Conservation (phyloP, 2,329 filamentous ascomycete genomes). For the Graphilbum ipis-grandicollis region DNA sequence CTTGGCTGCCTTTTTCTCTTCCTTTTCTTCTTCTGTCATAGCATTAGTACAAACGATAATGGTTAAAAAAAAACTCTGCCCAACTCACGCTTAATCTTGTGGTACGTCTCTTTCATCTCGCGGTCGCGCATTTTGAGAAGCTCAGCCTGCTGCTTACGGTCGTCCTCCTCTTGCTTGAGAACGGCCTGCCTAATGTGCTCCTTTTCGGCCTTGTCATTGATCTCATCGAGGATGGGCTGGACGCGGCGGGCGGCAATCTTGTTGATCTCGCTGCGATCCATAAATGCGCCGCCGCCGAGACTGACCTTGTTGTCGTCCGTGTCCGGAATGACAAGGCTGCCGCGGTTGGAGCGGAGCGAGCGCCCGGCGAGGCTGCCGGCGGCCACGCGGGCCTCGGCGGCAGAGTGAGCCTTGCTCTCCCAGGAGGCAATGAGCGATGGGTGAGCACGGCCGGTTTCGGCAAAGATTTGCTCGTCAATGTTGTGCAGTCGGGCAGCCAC, state of each 20-base stretch:
- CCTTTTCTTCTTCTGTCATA: slow-evolving; percentile 28
- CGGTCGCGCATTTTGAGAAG: slow-evolving; percentile 30
- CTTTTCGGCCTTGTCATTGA: slow-evolving; percentile 59
- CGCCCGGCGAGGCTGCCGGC: slow-evolving; percentile 32
- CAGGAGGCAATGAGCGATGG: slow-evolving; percentile 55
- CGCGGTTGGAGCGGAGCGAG: too few species aligned
- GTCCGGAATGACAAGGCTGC: neutral
- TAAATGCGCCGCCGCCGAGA: slow-evolving; percentile 65
- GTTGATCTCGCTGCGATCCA: slow-evolving; percentile 64
- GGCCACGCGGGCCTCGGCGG: slow-evolving; percentile 49
- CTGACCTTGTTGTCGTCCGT: slow-evolving; percentile 30
- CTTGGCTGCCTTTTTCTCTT: slow-evolving; percentile 21
- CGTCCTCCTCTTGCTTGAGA: slow-evolving; percentile 43
- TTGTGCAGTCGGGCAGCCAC: slow-evolving; percentile 62
- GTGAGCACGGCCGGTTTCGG: slow-evolving; percentile 57
- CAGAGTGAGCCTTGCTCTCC: slow-evolving; percentile 58
- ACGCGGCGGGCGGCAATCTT: slow-evolving; percentile 60
- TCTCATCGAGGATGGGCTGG: slow-evolving; percentile 72
- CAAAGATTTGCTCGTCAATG: slow-evolving; percentile 68
- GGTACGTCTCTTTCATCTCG: slow-evolving; percentile 34
- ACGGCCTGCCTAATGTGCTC: slow-evolving; percentile 51
- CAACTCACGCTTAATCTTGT: slow-evolving; percentile 40
- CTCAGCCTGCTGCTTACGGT: slow-evolving; percentile 18
- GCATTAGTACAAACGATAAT: too few species aligned
- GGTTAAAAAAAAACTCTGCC: neutral